These are phyloP conservation scores for Botrytis deweyae DNA, from an alignment of 2,329 filamentous ascomycete species.

Conservation along the genomic window DNA sequence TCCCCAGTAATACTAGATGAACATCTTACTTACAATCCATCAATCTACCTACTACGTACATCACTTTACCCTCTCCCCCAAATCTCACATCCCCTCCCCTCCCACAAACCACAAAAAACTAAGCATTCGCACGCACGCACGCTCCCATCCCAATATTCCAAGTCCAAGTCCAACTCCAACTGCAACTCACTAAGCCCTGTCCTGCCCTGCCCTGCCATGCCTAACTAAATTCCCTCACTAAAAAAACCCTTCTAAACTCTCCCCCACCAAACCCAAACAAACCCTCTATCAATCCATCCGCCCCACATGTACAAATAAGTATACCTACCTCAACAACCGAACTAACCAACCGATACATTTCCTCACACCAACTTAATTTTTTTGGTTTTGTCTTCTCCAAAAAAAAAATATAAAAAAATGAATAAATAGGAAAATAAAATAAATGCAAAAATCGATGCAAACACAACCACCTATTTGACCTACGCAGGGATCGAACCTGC, in stretches of 20 bases:
- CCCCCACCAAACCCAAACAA: not conserved
- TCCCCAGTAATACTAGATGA: not conserved
- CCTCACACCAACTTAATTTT: no score
- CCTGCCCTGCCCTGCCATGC: no score
- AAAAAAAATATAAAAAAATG: no score
- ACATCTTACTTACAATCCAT: not conserved
- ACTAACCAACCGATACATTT: no score
- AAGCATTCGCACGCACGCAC: no score
- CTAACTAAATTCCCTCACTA: not conserved
- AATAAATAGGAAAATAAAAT: no score
- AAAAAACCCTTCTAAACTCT: not conserved
- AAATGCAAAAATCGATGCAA: no score
- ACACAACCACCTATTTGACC: conserved; percentile 10
- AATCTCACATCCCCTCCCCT: not conserved
- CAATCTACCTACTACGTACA: no score
- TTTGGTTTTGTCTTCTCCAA: no score
- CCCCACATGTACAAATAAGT: not conserved
- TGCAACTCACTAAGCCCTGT: not conserved
- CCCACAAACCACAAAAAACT: no score
- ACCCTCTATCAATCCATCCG: not conserved
- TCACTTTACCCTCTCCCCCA: not conserved
- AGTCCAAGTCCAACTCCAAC: not conserved
- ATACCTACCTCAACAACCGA: not conserved
- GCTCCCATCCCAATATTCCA: no score
- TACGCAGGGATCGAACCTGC: conserved; percentile 45